Evolutionary conservation across 164 flowering plant genomes (phyloP).

Genomic region (Annona squamosa): DNA sequence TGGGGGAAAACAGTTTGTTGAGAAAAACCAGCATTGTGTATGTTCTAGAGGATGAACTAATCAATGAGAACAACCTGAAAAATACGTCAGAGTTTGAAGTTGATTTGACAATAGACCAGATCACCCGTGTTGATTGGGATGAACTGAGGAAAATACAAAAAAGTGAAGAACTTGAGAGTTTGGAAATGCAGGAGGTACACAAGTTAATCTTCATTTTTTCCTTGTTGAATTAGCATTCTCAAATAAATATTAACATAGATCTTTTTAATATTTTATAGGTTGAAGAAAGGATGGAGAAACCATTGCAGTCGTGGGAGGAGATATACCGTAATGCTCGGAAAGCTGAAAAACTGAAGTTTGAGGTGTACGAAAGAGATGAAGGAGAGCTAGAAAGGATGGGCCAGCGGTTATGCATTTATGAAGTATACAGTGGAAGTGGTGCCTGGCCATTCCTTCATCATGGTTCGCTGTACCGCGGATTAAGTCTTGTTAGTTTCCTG

Average conservation of each 20-base stretch:
- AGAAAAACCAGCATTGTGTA: slow-evolving; percentile 41
- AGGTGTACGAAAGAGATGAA: slow-evolving; percentile 89
- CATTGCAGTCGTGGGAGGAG: slow-evolving; percentile 69
- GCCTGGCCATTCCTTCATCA: slow-evolving; percentile 91
- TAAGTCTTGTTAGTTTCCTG: slow-evolving; percentile 77
- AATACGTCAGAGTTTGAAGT: slow-evolving; percentile 32
- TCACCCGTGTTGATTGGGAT: slow-evolving; percentile 58
- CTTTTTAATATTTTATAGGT: slow-evolving; percentile 38
- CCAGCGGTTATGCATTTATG: slow-evolving; percentile 85
- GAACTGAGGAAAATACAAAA: slow-evolving; percentile 49
- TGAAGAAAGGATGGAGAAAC: slow-evolving; percentile 73
- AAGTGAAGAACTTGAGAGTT: slow-evolving; percentile 62
- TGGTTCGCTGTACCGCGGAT: slow-evolving; percentile 93
- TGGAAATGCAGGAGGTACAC: slow-evolving; percentile 76
- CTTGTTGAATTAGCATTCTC: neutral
- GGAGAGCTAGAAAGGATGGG: slow-evolving; percentile 98
- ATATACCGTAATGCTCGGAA: slow-evolving; percentile 78
- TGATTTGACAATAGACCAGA: slow-evolving; percentile 31
- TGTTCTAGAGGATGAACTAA: slow-evolving; percentile 50
- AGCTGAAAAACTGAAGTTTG: slow-evolving; percentile 73
- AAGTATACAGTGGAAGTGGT: slow-evolving; percentile 77
- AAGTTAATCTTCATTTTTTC: neutral
- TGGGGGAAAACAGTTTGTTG: slow-evolving; percentile 9
- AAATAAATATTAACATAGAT: slow-evolving; percentile 13
- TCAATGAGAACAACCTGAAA: slow-evolving; percentile 10